phyloP scores from a whole-genome alignment of 176 grass and related monocot genomes.

The Bonia amplexicaulis region DNA sequence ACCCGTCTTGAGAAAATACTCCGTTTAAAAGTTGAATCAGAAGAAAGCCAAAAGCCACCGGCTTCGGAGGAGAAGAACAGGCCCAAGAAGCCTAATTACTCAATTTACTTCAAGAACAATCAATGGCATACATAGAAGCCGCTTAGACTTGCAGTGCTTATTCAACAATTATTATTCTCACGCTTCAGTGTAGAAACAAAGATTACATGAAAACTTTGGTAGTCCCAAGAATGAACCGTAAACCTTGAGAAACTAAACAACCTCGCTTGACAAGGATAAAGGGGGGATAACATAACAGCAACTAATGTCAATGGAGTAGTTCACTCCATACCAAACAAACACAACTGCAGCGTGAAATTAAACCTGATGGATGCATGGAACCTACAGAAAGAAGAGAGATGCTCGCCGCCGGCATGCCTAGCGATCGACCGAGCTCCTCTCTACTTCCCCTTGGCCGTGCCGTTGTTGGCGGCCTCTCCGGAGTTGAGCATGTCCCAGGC shows the following conservation, averaged over 20 bases:
- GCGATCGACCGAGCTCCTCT: not conserved
- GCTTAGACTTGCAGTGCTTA: not conserved
- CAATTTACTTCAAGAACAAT: too few species aligned
- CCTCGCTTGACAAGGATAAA: not conserved
- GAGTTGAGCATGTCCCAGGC: slow-evolving; percentile 53
- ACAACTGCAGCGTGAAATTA: not conserved
- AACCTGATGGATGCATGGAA: slow-evolving; percentile 1
- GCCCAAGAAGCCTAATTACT: too few species aligned
- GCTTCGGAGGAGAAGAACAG: too few species aligned
- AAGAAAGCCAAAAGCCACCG: too few species aligned
- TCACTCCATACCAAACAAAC: not conserved
- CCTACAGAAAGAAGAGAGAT: slow-evolving; percentile 10
- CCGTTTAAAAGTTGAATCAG: too few species aligned
- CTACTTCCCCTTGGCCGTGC: slow-evolving; percentile 33
- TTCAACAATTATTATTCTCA: slow-evolving; percentile 5
- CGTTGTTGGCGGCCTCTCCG: slow-evolving; percentile 1
- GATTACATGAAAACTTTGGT: not conserved
- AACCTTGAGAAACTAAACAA: not conserved
- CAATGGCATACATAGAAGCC: too few species aligned
- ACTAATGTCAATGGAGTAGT: not conserved
- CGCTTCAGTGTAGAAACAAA: not conserved
- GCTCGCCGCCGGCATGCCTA: not conserved
- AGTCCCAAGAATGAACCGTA: not conserved
- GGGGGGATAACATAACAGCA: not conserved
- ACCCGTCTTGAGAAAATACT: too few species aligned